These are phyloP conservation scores for Pichia californica DNA, from an alignment of 805 yeast species.

Conservation along the genomic window DNA sequence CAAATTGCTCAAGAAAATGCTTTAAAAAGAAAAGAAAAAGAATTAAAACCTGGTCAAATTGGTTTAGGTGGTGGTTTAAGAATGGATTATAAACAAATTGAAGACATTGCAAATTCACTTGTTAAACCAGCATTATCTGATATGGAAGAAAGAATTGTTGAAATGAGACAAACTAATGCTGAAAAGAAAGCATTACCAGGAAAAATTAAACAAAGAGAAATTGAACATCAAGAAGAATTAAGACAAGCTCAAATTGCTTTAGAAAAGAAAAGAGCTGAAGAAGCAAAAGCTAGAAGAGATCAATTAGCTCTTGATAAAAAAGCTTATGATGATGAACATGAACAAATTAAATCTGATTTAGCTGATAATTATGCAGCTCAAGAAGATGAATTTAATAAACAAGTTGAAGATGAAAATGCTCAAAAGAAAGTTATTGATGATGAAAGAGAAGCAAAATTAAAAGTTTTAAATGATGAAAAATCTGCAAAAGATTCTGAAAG, in stretches of 20 bases:
- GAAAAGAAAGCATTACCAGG: conserved; percentile 34
- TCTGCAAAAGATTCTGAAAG: conserved; percentile 38
- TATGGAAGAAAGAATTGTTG: conserved; percentile 57
- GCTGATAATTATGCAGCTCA: conserved; percentile 33
- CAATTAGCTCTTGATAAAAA: conserved; percentile 45
- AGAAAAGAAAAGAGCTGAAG: conserved; percentile 28
- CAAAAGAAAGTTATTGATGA: conserved; percentile 35
- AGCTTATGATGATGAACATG: conserved; percentile 38
- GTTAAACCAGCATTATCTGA: conserved; percentile 81
- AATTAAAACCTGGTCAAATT: conserved; percentile 46
- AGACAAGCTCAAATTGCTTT: conserved; percentile 33
- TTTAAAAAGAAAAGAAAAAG: conserved; percentile 41
- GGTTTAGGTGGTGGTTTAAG: conserved; percentile 85
- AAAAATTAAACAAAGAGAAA: conserved; percentile 36
- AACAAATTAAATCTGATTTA: conserved; percentile 28
- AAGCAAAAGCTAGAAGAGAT: conserved; percentile 35
- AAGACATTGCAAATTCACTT: conserved; percentile 68
- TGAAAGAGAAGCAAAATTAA: conserved; percentile 39
- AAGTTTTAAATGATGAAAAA: conserved; percentile 38
- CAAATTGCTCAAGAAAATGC: conserved; percentile 67
- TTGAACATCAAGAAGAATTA: conserved; percentile 32
- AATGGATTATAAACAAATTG: conserved; percentile 69
- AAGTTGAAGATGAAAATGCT: conserved; percentile 34
- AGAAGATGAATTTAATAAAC: conserved; percentile 36
- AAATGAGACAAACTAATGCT: conserved; percentile 57